Evolutionary conservation across 306 rosid genomes (phyloP).

Genomic region (Quercus engelmannii): DNA sequence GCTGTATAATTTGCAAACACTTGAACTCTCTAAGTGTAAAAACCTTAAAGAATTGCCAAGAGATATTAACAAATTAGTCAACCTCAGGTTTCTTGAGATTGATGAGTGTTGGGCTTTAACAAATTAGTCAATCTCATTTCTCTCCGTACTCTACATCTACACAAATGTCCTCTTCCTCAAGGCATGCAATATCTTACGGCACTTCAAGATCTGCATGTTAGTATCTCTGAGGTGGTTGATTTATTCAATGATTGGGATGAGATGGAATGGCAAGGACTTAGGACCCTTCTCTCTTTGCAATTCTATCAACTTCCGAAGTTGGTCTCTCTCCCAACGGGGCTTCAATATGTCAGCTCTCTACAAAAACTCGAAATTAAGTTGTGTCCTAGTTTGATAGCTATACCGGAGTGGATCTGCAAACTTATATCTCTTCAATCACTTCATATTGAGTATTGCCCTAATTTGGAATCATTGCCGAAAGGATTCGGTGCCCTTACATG

Average conservation of each 20-base stretch:
- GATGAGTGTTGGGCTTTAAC: accelerated
- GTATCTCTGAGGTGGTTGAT: neutral
- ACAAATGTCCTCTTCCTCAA: no score
- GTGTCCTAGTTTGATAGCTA: no score
- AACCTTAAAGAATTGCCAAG: no score
- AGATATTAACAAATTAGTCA: no score
- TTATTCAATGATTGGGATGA: neutral
- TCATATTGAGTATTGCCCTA: no score
- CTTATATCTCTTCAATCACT: no score
- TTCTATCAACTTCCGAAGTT: accelerated
- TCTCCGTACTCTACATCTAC: no score
- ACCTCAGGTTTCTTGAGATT: conserved; percentile 12
- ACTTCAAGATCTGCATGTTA: accelerated
- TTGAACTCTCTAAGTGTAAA: accelerated
- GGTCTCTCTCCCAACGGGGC: neutral
- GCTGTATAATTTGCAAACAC: no score
- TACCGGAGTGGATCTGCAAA: no score
- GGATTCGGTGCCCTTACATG: no score
- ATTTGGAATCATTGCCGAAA: no score
- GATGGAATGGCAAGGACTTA: neutral
- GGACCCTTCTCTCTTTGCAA: accelerated
- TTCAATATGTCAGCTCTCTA: neutral
- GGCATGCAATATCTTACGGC: neutral
- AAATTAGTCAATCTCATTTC: no score
- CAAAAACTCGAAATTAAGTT: accelerated